Evolutionary conservation across 73 alveolate species (phyloP).

Genomic region (Paramecium sonneborni): DNA sequence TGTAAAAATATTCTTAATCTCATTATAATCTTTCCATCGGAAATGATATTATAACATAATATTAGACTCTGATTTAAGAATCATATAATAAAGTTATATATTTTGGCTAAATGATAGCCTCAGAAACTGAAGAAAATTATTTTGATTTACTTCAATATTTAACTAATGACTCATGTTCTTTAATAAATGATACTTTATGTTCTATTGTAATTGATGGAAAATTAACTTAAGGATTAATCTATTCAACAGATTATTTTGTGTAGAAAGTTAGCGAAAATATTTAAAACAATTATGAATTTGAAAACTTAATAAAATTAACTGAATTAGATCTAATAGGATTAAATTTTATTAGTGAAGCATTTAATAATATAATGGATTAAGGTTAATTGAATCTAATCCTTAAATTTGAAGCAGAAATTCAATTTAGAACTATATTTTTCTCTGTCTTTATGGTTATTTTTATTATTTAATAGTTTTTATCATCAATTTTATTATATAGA

Average conservation of each 20-base stretch:
- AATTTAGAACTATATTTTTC: neutral
- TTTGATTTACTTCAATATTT: neutral
- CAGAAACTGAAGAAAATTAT: neutral
- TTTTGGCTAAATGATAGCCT: neutral
- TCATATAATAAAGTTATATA: neutral
- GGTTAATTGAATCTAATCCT: neutral
- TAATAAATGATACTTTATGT: neutral
- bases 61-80: neutral
- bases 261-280: neutral
- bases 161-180: neutral
- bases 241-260: neutral
- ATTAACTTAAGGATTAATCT: neutral
- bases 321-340: constrained; percentile 8
- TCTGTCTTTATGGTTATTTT: neutral
- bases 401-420: neutral
- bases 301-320: neutral
- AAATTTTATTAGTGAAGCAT: neutral
- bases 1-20: neutral
- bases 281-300: neutral
- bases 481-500: neutral
- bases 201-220: constrained; percentile 27
- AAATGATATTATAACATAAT: neutral
- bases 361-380: neutral
- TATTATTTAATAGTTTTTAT: neutral
- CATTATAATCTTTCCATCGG: neutral